Conservation (phyloP, 345 rosid species). For the Sisymbrium altissimum region DNA sequence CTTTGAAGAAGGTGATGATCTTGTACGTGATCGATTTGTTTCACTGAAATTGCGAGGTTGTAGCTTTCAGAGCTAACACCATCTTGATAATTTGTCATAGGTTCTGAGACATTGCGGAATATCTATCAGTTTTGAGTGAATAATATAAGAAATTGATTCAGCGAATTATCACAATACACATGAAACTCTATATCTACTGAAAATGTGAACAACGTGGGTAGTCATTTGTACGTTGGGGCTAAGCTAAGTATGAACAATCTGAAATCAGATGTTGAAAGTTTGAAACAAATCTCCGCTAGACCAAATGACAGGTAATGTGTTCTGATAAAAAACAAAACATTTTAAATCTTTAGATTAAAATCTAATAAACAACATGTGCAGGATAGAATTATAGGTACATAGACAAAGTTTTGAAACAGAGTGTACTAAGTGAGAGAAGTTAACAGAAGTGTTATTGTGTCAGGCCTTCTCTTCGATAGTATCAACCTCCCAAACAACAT, state of each 20-base stretch:
- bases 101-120: neutral
- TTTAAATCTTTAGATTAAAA: neutral
- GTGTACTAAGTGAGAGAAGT: neutral
- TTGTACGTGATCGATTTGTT: neutral
- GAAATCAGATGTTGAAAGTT: neutral
- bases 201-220: neutral
- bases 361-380: neutral
- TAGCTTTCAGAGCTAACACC: neutral
- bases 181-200: neutral
- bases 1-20: neutral
- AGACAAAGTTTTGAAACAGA: constrained; percentile 15
- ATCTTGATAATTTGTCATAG: neutral
- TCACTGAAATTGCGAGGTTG: neutral
- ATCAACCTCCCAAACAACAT: constrained; percentile 8
- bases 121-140: neutral
- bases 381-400: constrained; percentile 17
- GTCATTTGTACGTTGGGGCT: neutral
- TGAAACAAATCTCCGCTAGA: too few species aligned
- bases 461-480: neutral
- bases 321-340: neutral
- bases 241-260: neutral
- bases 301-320: neutral
- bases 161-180: neutral
- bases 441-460: constrained; percentile 11
- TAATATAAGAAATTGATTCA: neutral